Evolutionary conservation across 2,329 filamentous ascomycete species (phyloP), one percentile per base, ranked within the genome.

Genomic region (Claviceps arundinis): DNA sequence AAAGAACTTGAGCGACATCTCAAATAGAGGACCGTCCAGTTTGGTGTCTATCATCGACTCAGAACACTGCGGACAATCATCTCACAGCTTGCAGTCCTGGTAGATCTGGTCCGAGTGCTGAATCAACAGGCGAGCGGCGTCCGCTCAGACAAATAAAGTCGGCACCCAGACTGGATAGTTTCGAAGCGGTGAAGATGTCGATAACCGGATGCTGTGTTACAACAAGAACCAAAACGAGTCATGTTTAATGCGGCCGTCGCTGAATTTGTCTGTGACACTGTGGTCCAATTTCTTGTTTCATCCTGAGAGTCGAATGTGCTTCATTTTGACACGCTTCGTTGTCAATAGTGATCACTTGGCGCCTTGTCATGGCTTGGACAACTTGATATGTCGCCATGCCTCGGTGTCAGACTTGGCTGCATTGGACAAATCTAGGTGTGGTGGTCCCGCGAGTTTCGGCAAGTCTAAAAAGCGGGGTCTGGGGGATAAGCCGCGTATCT

Each of bases 131-230:
- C 50, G 43, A 50, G 50, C 44, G 22, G 41, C 46, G 34, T 9
- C 34, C 8, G 45, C 19, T 7, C 24, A 37, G 11, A 16, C 41
- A 4, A 13, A 45, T 17, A 22, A 30, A 50, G 30, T 22, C 17
- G 37, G 38, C 16, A 46, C 30, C 40, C 51, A 54, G n/a, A 37
- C 54, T 46, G 47, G 44, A 48, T 40, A 37, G 17, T 49, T 38
- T 47, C 19, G 43, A 40, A 37, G 50, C 52, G 53, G 48, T 54
- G 51, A 53, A 43, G 41, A 54, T 50, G 53, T 47, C 40, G 24
- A 26, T 52, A 49, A n/a, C 52, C 54, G 51, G 26, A 30, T 13
- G 30, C 44, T 34, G 53, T 52, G 53, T 50, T 24, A 55, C 53
- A 37, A 16, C 40, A 48, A 48, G 41, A 34, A 38, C 45, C 47